Evolutionary conservation across 2,329 filamentous ascomycete genomes (phyloP), one percentile per base, ranked within the genome.

Genomic region (Neofusicoccum laricinum): DNA sequence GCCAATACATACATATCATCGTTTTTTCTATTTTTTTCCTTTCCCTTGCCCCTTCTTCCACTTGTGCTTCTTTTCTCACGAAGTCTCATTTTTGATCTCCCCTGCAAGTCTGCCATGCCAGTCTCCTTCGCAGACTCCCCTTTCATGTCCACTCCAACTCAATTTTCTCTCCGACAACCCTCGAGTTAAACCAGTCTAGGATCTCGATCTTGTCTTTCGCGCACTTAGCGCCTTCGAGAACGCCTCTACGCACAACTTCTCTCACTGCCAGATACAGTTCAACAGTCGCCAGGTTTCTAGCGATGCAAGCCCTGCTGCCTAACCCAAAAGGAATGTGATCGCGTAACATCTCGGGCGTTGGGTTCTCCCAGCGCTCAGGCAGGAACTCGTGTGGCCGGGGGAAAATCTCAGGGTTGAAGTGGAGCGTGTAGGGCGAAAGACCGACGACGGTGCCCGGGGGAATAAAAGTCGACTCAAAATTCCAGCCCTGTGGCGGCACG

Each of bases 161-260:
- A 19, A 86, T 81, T 69, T 74, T 79, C 66, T 81, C 81, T 0
- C 80, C 82, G 43, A 80, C 79, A 1, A 86, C 79, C 67, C 79
- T 81, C 1, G 79, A 80, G 68, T 85, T 86, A 67, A 86, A 86
- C 84, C 84, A 86, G 69, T 86, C 81, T 32, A 77, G 72, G n/a
- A 85, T 82, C 70, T 82, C 77, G 11, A 86, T 77, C 62, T 79
- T 73, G 19, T 78, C 69, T 1, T 59, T 25, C 17, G 79, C 72
- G 2, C 73, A 69, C 50, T 65, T 78, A 2, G 80, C 81, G 2
- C 81, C 82, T 3, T 74, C 71, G 17, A 86, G 71, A 1, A 83
- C 77, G 66, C 78, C 77, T 11, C 72, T 77, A 61, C 76, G 71
- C 0, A 78, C 81, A 12, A 85, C 58, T 32, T 73, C 78, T 65